Conservation (phyloP, 768 basidiomycete genomes). For the Russula vinacea region DNA sequence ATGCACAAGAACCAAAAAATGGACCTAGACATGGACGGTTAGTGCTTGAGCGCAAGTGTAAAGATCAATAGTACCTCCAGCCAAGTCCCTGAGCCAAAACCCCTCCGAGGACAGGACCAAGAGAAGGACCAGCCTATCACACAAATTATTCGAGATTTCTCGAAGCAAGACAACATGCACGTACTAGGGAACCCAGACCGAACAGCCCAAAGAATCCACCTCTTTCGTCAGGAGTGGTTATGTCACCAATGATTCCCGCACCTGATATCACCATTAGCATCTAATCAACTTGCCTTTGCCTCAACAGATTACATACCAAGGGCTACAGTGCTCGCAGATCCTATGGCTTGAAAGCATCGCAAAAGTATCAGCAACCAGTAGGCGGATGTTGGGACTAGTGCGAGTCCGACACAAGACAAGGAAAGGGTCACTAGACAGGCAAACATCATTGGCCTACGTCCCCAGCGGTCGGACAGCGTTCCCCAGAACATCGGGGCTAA, state of each 20-base stretch:
- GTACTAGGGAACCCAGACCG: slow-evolving; percentile 60
- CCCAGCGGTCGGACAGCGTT: slow-evolving; percentile 61
- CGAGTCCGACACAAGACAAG: slow-evolving; percentile 63
- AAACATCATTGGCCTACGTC: slow-evolving; percentile 62
- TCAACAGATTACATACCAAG: slow-evolving; percentile 44
- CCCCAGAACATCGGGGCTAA: slow-evolving; percentile 57
- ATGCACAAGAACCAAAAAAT: slow-evolving; percentile 47
- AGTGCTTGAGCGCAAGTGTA: not conserved
- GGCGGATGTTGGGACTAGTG: slow-evolving; percentile 51
- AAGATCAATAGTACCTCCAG: slow-evolving; percentile 34
- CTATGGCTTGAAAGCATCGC: slow-evolving; percentile 75
- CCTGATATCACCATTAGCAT: slow-evolving; percentile 38
- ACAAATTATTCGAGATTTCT: not conserved
- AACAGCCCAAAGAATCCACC: slow-evolving; percentile 73
- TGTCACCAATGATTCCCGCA: slow-evolving; percentile 76
- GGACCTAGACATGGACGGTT: slow-evolving; percentile 32
- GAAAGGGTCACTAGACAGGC: slow-evolving; percentile 61
- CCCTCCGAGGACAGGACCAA: slow-evolving; percentile 53
- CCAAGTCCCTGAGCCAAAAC: slow-evolving; percentile 34
- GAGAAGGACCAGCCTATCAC: slow-evolving; percentile 35
- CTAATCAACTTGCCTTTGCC: too few species aligned
- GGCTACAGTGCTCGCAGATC: slow-evolving; percentile 76
- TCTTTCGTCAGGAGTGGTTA: slow-evolving; percentile 67
- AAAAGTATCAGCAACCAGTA: slow-evolving; percentile 81
- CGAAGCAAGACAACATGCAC: slow-evolving; percentile 27